Evolutionary conservation across 225 moss, liverwort and hornwort genomes (phyloP), one percentile per base, ranked within the genome.

Genomic region (Bryum argenteum): DNA sequence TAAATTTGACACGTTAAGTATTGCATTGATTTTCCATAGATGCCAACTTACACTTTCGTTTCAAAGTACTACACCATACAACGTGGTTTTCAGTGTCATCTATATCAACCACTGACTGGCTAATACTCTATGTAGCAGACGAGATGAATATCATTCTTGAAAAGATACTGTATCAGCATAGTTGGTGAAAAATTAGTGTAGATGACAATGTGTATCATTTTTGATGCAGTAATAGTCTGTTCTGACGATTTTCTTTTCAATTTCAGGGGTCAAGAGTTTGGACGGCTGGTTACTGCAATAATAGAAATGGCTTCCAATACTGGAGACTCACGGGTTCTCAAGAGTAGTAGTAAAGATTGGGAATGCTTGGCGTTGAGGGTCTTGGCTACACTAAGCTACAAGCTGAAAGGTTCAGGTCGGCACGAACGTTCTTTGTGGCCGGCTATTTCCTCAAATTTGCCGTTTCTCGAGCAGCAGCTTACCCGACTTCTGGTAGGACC

Each of bases 391-490:
- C 81, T 88, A 14, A 77, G 84, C 70, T 79, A 42, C 61, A 82
- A 80, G 58, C 60, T 71, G 37, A 69, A 74, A 71, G 61, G 76
- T 56, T 75, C 70, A 58, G 77, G 82, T 56, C 61, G 81, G 22
- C 71, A 72, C 54, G 78, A 74, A 63, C 84, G 84, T 45, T 71
- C 84, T 54, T 79, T 95, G 12, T 95, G 95, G 95, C 87, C 84
- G 15, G 65, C 84, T 26, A 76, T 90, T 58, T 84, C 76, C 48
- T 82, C 87, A 24, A 86, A 71, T 57, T 68, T 92, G 79, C 72
- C 69, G n/a, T 95, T 95, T 72, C 89, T 92, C 66, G 87, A 89
- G 77, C 78, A 74, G 59, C 89, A 95, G 64, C 78, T 95, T 50
- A 76, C 69, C 47, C 77, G 54, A 67, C 82, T 75, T 63, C 65